A percentile compares a stretch with the other conserved stretches of the same genome.
phyloP scores from a whole-genome alignment of 805 yeast genomes.

The Yarrowia bubula region DNA sequence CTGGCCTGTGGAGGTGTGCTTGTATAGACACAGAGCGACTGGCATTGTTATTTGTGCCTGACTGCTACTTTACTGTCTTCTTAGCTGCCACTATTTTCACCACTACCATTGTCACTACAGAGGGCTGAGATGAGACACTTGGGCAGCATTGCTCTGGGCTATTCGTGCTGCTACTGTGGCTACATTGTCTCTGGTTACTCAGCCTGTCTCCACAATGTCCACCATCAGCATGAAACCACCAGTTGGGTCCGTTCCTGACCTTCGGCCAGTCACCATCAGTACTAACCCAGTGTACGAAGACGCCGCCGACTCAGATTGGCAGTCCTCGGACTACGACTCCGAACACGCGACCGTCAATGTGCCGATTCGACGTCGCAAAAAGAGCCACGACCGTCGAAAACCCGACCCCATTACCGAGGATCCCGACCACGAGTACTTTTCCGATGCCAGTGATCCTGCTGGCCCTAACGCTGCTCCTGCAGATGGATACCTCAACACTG shows the following conservation, averaged over 20 bases:
- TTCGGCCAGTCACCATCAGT: too few relatives aligned
- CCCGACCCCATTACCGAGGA: slow-evolving; percentile 8
- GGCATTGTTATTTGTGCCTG: too few relatives aligned
- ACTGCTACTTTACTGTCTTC: too few relatives aligned
- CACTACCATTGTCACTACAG: too few relatives aligned
- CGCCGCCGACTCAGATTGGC: slow-evolving; percentile 23
- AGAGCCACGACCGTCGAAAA: neutral
- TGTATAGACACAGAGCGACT: too few relatives aligned
- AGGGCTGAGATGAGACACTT: too few relatives aligned
- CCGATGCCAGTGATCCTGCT: slow-evolving; percentile 3
- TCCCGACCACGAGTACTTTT: slow-evolving; percentile 1
- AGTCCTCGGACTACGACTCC: slow-evolving; percentile 20
- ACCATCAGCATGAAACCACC: too few relatives aligned
- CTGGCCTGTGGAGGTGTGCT: too few relatives aligned
- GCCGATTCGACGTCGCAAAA: slow-evolving; percentile 5
- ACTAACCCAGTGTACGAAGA: slow-evolving; percentile 21
- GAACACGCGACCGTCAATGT: slow-evolving; percentile 17
- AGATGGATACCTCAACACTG: slow-evolving; percentile 15
- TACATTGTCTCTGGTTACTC: neutral
- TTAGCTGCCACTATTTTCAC: too few relatives aligned
- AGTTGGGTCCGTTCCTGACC: neutral
- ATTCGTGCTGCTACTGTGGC: too few relatives aligned
- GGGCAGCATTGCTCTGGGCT: too few relatives aligned
- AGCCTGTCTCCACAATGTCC: too few relatives aligned
- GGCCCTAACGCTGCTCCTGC: slow-evolving; percentile 5